Base-by-base conservation (phyloP, 2,329 filamentous ascomycete genomes). In the Ophiostoma sp. region DNA sequence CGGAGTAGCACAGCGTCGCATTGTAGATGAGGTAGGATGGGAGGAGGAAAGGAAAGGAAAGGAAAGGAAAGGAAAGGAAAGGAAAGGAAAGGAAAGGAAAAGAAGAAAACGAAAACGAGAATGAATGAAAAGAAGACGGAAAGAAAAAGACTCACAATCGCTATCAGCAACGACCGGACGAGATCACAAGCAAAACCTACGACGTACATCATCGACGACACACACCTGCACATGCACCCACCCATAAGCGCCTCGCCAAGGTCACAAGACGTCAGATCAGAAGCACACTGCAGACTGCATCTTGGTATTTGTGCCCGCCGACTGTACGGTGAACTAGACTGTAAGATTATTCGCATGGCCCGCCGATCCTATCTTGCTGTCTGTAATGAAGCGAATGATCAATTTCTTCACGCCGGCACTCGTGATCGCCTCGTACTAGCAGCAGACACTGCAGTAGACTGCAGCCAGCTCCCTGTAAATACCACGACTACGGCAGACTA, bases 121-220 rank as follows among this genome's bases (percentile, higher is more conserved):
- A 47, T 11, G 16, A 47, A 14, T 16, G 44, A 47, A 47, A 14
- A 47, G 16, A 47, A 47, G 14, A 47, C 14, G 16, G 14, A 47
- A n/a, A 47, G 4, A 47, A 47, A 16, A 14, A 27, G 27, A 27
- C 27, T 27, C 1, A 27, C 27, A 27, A 27, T 55, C n/a, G 49
- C 5, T 16, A 52, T 52, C 47, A 55, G 11, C 18, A 47, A 27
- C 27, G 45, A 47, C 6, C 45, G 16, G 45, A 47, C 14, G 12
- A 12, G 49, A 55, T 55, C 49, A 55, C 49, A 55, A 55, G 49
- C 47, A 52, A 52, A 47, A 16, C 45, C n/a, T n/a, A n/a, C n/a
- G n/a, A n/a, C n/a, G n/a, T 47, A 14, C 45, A 49, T n/a, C n/a
- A 6, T n/a, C n/a, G 5, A 49, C 14, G 4, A n/a, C 9, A 55